Evolutionary conservation across 441 rosid genomes (phyloP), one percentile per base, ranked within the genome.

Genomic region (Eutrema salsugineum): DNA sequence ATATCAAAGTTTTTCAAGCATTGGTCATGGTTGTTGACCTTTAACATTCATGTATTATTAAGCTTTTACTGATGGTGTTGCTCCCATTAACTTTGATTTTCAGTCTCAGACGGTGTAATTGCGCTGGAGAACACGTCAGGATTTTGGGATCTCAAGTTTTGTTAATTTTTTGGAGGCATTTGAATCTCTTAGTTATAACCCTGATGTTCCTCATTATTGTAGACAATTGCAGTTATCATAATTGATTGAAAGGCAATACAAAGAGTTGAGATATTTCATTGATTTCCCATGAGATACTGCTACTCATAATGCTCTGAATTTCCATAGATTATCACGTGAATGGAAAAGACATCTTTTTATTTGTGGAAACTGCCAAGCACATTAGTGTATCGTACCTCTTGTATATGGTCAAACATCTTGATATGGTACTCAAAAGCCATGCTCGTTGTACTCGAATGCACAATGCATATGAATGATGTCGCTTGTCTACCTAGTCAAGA

Each of bases 21-120:
- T 39, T 11, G 11, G 4, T 70, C 30, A 3, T 28, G 17, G 17
- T 71, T 47, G 55, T 53, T 50, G 44, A 17, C 35, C 9, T 68
- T 51, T 28, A 61, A 44, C 24, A 8, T 11, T 68, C 42, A 42
- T 61, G 17, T 60, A 24, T 42, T 63, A 30, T 15, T 55, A 59
- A 30, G 30, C 63, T 51, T 50, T 57, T 67, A 42, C 78, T 75
- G 11, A 75, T 74, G 33, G 8, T 2, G 3, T 73, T 67, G 6
- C 20, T 61, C 60, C 46, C 44, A 61, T 63, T 48, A 7, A 44
- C 60, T 56, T 68, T 20, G 30, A 30, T 22, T 75, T 48, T 64
- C 79, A 70, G 62, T 32, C 47, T 70, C 43, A 64, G 55, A 56
- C 12, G 59, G 33, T 55, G 75, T 69, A 56, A 42, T 6, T 57